These are phyloP conservation scores for Cavenderia fasciculata DNA, from an alignment of 78 protist species.

Conservation along the genomic window DNA sequence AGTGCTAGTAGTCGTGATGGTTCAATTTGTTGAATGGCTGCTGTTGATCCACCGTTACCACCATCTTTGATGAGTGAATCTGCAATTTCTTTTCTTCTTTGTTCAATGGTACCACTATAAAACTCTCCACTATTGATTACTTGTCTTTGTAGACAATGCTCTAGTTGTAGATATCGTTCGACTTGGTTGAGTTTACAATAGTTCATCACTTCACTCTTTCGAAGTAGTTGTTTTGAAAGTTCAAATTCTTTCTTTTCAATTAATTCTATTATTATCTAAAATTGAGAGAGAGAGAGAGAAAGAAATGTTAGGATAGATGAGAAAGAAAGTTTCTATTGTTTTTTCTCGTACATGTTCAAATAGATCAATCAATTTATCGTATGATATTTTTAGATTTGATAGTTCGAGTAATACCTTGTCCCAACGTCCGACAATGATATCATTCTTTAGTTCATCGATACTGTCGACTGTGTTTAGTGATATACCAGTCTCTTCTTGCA, in stretches of 20 bases:
- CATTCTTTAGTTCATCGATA: slow-evolving; percentile 63
- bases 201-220: slow-evolving; percentile 75
- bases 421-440: slow-evolving; percentile 88
- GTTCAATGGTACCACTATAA: slow-evolving; percentile 41
- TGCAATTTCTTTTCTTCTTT: slow-evolving; percentile 37
- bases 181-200: slow-evolving; percentile 18
- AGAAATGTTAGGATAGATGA: neutral
- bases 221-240: slow-evolving; percentile 68
- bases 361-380: slow-evolving; percentile 28
- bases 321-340: slow-evolving; percentile 6
- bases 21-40: slow-evolving; percentile 15
- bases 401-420: slow-evolving; percentile 81
- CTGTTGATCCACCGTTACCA: no score
- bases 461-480: slow-evolving; percentile 81
- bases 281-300: neutral
- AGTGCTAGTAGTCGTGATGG: slow-evolving; percentile 81
- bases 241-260: slow-evolving; percentile 40
- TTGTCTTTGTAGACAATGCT: slow-evolving; percentile 23
- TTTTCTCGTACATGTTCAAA: slow-evolving; percentile 85
- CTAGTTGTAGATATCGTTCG: slow-evolving; percentile 64
- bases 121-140: slow-evolving; percentile 33
- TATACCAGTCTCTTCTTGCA: slow-evolving; percentile 70
- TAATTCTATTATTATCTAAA: slow-evolving; percentile 22
- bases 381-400: slow-evolving; percentile 63
- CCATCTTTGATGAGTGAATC: slow-evolving; percentile 31